Evolutionary conservation across 371 early-diverging fungal species (phyloP).

Genomic region (Lichtheimia hyalospora): DNA sequence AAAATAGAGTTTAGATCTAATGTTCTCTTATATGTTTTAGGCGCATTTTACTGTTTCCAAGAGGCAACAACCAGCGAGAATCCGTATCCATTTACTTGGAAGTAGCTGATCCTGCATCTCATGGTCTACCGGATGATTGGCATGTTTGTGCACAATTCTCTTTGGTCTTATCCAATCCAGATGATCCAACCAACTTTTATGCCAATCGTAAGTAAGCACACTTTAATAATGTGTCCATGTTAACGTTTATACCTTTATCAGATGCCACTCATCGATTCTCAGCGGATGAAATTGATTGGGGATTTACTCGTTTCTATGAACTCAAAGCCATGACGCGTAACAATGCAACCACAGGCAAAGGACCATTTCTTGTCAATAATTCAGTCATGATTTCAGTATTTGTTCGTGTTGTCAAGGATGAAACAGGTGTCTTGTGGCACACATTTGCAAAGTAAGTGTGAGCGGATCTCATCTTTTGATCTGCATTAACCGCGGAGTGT

Average conservation of each 20-base stretch:
- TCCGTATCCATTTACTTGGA: slow-evolving; percentile 79
- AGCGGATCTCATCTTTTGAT: neutral
- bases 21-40: slow-evolving; percentile 28
- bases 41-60: slow-evolving; percentile 85
- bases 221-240: neutral
- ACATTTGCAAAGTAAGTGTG: slow-evolving; percentile 75
- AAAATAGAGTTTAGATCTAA: neutral
- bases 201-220: slow-evolving; percentile 52
- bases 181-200: slow-evolving; percentile 68
- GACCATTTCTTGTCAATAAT: slow-evolving; percentile 65
- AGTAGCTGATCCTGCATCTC: slow-evolving; percentile 63
- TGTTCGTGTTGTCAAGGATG: slow-evolving; percentile 83
- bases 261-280: slow-evolving; percentile 86
- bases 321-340: slow-evolving; percentile 44
- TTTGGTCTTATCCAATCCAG: slow-evolving; percentile 76
- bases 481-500: neutral
- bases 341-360: slow-evolving; percentile 38
- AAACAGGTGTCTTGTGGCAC: slow-evolving; percentile 94
- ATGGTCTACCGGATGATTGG: slow-evolving; percentile 69
- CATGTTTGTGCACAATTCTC: slow-evolving; percentile 90
- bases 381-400: slow-evolving; percentile 70
- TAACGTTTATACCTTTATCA: slow-evolving; percentile 18
- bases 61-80: slow-evolving; percentile 75
- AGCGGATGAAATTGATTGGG: slow-evolving; percentile 91
- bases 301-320: slow-evolving; percentile 83